A percentile compares a stretch with the other conserved stretches of the same genome.
Conservation (phyloP, 768 basidiomycete genomes). For the Macrolepiota albuminosa region DNA sequence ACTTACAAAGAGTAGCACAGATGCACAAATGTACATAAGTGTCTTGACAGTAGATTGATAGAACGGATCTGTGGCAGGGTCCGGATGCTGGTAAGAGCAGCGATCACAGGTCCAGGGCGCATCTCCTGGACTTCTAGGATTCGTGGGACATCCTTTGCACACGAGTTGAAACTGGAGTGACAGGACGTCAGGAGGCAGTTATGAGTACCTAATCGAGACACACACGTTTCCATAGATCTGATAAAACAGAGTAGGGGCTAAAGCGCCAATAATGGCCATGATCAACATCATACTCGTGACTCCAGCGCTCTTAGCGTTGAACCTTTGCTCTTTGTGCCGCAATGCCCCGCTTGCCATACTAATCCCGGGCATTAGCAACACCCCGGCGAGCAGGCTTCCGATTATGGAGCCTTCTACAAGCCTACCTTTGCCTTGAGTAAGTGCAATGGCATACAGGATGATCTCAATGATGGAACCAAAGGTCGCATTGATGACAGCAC, state of each 20-base stretch:
- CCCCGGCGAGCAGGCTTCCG: slow-evolving; percentile 91
- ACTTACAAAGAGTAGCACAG: slow-evolving; percentile 84
- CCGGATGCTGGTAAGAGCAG: slow-evolving; percentile 93
- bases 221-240: slow-evolving; percentile 96
- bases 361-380: slow-evolving; percentile 93
- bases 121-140: slow-evolving; percentile 30
- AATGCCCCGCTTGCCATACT: slow-evolving; percentile 94
- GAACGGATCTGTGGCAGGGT: slow-evolving; percentile 91
- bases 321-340: slow-evolving; percentile 90
- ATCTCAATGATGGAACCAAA: slow-evolving; percentile 99
- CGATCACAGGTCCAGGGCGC: slow-evolving; percentile 82
- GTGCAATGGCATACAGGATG: slow-evolving; percentile 84
- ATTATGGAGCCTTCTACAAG: slow-evolving; percentile 97
- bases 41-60: slow-evolving; percentile 93
- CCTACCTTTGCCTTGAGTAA: slow-evolving; percentile 87
- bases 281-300: slow-evolving; percentile 99
- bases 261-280: slow-evolving; percentile 97
- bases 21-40: slow-evolving; percentile 96
- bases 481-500: slow-evolving; percentile 98
- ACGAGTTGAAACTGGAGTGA: slow-evolving; percentile 75
- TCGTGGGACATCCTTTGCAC: slow-evolving; percentile 72
- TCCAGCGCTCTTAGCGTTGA: slow-evolving; percentile 98
- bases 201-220: slow-evolving; percentile 15
- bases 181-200: slow-evolving; percentile 1
- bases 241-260: slow-evolving; percentile 95